Evolutionary conservation across 805 yeast species (phyloP), one percentile per base, ranked within the genome.

Genomic region (Pichia thaimueangensis): DNA sequence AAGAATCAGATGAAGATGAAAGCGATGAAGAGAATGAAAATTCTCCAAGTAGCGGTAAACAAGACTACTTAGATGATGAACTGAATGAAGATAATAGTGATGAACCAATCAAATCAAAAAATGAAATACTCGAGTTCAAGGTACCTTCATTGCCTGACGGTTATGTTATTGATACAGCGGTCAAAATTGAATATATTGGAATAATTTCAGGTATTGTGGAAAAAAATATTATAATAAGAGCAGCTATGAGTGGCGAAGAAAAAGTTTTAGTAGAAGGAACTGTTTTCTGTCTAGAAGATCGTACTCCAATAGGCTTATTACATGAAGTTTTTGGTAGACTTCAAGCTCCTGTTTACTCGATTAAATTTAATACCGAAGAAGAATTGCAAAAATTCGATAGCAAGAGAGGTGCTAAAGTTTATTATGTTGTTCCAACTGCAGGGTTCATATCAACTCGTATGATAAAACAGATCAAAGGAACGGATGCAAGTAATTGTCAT

Each of bases 401-500:
- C 3, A 63, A 56, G 21, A 70, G 71, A 39, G 89, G 86, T 1
- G 59, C 62, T 13, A 71, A 70, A 33, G 91, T 82, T 0, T 86
- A 54, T 59, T 86, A 83, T 51, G 91, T 89, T 6, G 93, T 85
- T 2, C 82, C 88, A 2, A 83, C 77, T 29, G 82, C 96, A 0
- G 74, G 82, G 42, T 91, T 88, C 63, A 68, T 84, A 8, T 77
- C 80, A 49, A 91, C 97, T 0, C 83, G 82, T 39, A 65, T 76
- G 20, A 71, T 89, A 42, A 85, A 78, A 52, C 65, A 71, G 19
- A 45, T 80, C 16, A 89, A 82, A 55, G 98, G 97, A 20, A 82
- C 88, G 2, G 98, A 93, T 65, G 98, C 98, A 0, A 84, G 95
- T 55, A 93, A 93, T 54, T 81, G 86, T 60, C 83, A 86, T 58